These are phyloP conservation scores for Lippia alba DNA, from an alignment of 305 asterid genomes.

Conservation along the genomic window DNA sequence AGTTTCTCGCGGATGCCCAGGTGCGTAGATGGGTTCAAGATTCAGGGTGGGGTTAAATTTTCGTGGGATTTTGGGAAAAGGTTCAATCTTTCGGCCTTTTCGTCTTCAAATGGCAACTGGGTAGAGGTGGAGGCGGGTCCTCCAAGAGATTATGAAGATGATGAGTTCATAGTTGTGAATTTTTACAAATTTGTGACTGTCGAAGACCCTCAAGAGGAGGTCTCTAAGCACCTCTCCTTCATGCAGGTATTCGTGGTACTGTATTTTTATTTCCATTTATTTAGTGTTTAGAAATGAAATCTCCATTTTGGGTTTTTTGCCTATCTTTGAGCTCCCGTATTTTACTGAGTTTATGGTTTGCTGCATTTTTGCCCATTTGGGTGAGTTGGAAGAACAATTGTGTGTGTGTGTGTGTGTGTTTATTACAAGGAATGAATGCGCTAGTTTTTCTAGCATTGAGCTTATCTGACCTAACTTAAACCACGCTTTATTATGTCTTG, in stretches of 20 bases:
- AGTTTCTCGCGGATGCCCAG: conserved; percentile 26
- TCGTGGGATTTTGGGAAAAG: conserved; percentile 33
- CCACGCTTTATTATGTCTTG: background rate
- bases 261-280: background rate
- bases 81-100: conserved; percentile 44
- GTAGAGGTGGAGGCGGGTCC: conserved; percentile 43
- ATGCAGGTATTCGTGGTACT: conserved; percentile 53
- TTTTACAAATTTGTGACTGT: conserved; percentile 75
- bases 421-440: conserved; percentile 9
- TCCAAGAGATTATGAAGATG: conserved; percentile 40
- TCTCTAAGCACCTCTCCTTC: conserved; percentile 76
- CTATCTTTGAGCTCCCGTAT: background rate
- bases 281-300: background rate
- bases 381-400: background rate
- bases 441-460: background rate
- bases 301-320: background rate
- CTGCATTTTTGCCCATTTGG: conserved; percentile 13
- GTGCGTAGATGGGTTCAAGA: conserved; percentile 14
- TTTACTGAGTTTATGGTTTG: conserved; percentile 3
- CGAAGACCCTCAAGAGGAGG: conserved; percentile 68
- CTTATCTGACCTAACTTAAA: background rate
- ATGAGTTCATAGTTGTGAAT: conserved; percentile 81
- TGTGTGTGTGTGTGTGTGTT: background rate
- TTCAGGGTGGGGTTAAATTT: conserved; percentile 23
- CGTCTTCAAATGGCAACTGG: conserved; percentile 48